Evolutionary conservation across 2,329 filamentous ascomycete genomes (phyloP).

Genomic region (Epichloe festucae): DNA sequence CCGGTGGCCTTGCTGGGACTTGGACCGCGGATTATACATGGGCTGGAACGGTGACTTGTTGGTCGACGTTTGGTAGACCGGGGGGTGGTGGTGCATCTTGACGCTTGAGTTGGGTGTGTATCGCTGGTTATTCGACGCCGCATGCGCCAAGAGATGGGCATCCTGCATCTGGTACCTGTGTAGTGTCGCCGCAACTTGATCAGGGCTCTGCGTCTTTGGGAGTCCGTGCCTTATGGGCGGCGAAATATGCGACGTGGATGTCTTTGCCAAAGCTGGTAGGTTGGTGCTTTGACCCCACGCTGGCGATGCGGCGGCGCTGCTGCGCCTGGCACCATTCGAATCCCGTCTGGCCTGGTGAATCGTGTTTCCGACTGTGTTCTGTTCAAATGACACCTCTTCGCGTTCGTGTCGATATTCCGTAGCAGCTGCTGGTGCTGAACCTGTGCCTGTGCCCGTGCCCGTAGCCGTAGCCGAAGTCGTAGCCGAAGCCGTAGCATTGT

Average conservation of each 20-base stretch:
- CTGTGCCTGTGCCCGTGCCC: not conserved
- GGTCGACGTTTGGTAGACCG: conserved; percentile 11
- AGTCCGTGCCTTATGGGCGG: not conserved
- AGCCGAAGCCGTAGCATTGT: conserved; percentile 1
- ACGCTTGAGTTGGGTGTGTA: conserved; percentile 12
- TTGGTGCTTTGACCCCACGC: conserved; percentile 1
- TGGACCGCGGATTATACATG: conserved; percentile 13
- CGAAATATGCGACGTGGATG: not conserved
- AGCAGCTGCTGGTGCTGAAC: not conserved
- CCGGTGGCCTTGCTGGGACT: conserved; percentile 22
- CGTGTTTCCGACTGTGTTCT: not conserved
- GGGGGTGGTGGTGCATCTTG: conserved; percentile 13
- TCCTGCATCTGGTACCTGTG: conserved; percentile 5
- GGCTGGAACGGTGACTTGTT: conserved; percentile 18
- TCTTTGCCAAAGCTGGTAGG: not conserved
- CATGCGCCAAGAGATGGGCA: conserved; percentile 4
- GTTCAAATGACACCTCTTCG: not conserved
- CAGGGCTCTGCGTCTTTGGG: not conserved
- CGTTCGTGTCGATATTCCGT: not conserved
- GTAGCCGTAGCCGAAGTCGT: not conserved
- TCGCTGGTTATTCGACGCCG: conserved; percentile 9
- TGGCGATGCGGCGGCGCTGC: not conserved
- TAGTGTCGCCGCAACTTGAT: not conserved
- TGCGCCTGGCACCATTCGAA: not conserved
- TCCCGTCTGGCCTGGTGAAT: not conserved